Conservation (phyloP, 2,329 filamentous ascomycete genomes). For the Hypoxylon sp. region DNA sequence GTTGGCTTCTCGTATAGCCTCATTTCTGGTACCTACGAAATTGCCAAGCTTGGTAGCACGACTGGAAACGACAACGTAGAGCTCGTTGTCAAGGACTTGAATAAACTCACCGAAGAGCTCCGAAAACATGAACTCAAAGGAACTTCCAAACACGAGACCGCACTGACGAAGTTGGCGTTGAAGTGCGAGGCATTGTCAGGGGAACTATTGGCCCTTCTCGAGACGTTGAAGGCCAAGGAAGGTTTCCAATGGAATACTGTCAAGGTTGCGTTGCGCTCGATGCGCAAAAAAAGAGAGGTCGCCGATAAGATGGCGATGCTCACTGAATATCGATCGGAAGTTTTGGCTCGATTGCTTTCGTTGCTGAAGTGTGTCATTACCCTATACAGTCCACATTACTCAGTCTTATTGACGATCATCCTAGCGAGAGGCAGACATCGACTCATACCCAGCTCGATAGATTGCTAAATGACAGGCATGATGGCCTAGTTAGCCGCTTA, state of each 20-base stretch:
- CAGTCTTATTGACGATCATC: not conserved
- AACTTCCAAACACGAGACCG: slow-evolving; percentile 2
- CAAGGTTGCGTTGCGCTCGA: not conserved
- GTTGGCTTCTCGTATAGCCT: slow-evolving; percentile 26
- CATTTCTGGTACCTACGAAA: slow-evolving; percentile 6
- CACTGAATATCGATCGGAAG: slow-evolving; percentile 13
- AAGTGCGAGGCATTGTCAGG: slow-evolving; percentile 2
- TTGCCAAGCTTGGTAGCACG: slow-evolving; percentile 11
- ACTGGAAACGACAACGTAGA: slow-evolving; percentile 9
- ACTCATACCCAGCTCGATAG: not conserved
- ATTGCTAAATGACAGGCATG: not conserved
- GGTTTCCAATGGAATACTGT: not conserved
- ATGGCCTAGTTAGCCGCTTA: not conserved
- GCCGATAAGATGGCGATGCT: slow-evolving; percentile 8
- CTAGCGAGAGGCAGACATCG: slow-evolving; percentile 8
- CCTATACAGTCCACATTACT: not conserved
- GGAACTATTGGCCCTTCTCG: slow-evolving; percentile 3
- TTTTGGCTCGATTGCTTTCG: slow-evolving; percentile 8
- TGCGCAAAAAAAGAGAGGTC: slow-evolving; percentile 8
- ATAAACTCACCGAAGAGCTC: not conserved
- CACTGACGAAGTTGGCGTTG: slow-evolving; percentile 7
- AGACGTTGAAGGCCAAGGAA: slow-evolving; percentile 1
- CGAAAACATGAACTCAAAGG: slow-evolving; percentile 2
- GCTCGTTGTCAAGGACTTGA: not conserved
- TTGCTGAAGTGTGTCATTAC: slow-evolving; percentile 12